phyloP scores from a whole-genome alignment of 192 early-diverging fungal species.

The Coemansia sp. region DNA sequence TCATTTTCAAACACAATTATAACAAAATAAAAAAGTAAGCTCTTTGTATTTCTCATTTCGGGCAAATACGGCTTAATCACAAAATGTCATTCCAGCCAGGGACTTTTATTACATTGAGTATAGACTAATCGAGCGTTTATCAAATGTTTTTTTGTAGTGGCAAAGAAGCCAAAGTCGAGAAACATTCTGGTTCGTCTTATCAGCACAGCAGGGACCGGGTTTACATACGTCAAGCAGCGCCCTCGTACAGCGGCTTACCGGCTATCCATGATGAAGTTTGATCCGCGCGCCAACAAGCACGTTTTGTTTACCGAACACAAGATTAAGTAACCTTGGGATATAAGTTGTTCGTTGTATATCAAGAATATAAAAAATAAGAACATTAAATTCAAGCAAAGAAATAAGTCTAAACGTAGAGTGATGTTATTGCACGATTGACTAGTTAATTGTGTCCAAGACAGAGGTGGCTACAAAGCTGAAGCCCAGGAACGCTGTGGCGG shows the following conservation, averaged over 20 bases:
- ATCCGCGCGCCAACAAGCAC: constrained; percentile 86
- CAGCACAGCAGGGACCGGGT: constrained; percentile 89
- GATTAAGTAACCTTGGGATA: constrained; percentile 58
- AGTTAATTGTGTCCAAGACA: constrained; percentile 39
- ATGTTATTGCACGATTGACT: neutral
- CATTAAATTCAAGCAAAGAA: neutral
- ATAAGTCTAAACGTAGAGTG: neutral
- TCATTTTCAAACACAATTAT: no score
- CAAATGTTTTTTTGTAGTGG: constrained; percentile 56
- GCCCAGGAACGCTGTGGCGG: constrained; percentile 50
- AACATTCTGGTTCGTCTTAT: constrained; percentile 85
- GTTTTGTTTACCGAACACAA: constrained; percentile 88
- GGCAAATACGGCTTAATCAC: no score
- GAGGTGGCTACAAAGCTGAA: constrained; percentile 55
- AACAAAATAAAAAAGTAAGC: no score
- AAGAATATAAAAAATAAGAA: neutral
- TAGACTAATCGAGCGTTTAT: neutral
- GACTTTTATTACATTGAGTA: neutral
- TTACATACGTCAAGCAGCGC: constrained; percentile 81
- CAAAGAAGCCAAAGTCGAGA: constrained; percentile 84
- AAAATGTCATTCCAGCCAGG: no score
- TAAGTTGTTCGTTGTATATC: neutral
- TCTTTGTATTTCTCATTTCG: no score
- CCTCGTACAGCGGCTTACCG: constrained; percentile 75
- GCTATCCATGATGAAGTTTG: constrained; percentile 90